Evolutionary conservation across 768 basidiomycete genomes (phyloP).

Genomic region (Harrya chromipes): DNA sequence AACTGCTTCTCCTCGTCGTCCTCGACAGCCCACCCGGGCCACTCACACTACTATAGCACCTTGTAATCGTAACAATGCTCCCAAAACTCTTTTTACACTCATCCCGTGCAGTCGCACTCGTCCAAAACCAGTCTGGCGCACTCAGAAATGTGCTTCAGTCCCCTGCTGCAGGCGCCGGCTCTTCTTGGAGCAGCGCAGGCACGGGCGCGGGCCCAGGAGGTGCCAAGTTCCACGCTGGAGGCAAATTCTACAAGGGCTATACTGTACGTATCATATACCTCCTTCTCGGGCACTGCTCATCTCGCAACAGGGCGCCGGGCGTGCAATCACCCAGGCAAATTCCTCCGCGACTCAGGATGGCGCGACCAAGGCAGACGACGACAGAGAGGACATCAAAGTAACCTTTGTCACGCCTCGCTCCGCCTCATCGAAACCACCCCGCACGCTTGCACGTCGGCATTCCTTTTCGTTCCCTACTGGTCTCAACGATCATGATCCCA

Average conservation of each 20-base stretch:
- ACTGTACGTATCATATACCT: constrained; percentile 43
- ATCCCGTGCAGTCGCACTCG: constrained; percentile 69
- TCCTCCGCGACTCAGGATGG: constrained; percentile 55
- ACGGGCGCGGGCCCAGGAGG: constrained; percentile 59
- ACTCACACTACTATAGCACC: not conserved
- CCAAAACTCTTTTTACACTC: constrained; percentile 79
- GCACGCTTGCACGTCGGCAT: constrained; percentile 53
- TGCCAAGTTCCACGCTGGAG: constrained; percentile 67
- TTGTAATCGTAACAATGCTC: constrained; percentile 50
- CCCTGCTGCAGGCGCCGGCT: constrained; percentile 43
- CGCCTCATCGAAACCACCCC: constrained; percentile 33
- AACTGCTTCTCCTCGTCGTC: not conserved
- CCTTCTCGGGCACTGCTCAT: constrained; percentile 1
- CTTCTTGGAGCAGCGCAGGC: constrained; percentile 54
- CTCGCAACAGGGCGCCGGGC: constrained; percentile 54
- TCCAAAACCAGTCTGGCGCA: constrained; percentile 66
- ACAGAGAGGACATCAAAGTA: constrained; percentile 47
- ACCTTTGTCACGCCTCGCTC: constrained; percentile 31
- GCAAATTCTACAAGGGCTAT: constrained; percentile 67
- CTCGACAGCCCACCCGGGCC: constrained; percentile 2
- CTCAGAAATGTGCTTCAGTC: constrained; percentile 76
- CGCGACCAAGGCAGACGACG: constrained; percentile 48
- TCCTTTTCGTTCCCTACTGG: constrained; percentile 53
- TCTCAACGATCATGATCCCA: constrained; percentile 33
- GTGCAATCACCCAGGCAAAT: constrained; percentile 72